These are phyloP conservation scores for Trichosporon sp. DNA, from an alignment of 1,284 basidiomycete species.

Conservation along the genomic window DNA sequence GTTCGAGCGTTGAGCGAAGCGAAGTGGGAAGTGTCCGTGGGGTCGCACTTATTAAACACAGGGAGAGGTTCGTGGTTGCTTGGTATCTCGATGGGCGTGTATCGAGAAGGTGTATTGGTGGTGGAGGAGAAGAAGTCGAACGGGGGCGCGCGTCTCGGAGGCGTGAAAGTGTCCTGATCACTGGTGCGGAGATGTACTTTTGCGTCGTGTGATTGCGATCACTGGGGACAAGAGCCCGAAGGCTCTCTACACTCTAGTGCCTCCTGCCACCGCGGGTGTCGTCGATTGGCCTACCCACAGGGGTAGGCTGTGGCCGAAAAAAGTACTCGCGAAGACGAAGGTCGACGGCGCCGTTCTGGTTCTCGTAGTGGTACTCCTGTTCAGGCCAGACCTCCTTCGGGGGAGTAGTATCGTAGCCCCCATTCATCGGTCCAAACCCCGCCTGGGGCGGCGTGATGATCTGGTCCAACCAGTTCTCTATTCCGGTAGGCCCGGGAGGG, in stretches of 20 bases:
- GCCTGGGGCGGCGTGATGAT: conserved; percentile 7
- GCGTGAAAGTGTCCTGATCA: conserved; percentile 3
- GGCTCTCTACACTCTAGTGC: conserved; percentile 1
- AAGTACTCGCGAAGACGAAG: conserved; percentile 2
- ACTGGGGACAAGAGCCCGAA: background rate
- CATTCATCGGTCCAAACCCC: background rate
- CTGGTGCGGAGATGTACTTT: background rate
- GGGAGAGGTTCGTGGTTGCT: background rate
- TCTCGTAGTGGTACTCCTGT: conserved; percentile 6
- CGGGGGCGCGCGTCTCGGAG: background rate
- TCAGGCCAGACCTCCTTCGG: conserved; percentile 6
- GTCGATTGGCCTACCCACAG: conserved; percentile 5
- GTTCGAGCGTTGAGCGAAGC: background rate
- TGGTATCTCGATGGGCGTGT: background rate
- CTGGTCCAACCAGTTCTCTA: conserved; percentile 16
- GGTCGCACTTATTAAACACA: conserved; percentile 1
- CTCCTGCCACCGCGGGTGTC: background rate
- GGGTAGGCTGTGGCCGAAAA: conserved; percentile 6
- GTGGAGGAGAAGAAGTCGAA: background rate
- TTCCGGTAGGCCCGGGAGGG: conserved; percentile 2
- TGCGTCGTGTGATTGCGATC: background rate
- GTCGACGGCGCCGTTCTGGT: conserved; percentile 5
- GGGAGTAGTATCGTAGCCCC: conserved; percentile 2
- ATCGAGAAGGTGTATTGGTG: background rate
- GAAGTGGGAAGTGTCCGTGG: background rate